phyloP scores from a whole-genome alignment of 1,284 basidiomycete genomes.

The Rhodotorula sp. region DNA sequence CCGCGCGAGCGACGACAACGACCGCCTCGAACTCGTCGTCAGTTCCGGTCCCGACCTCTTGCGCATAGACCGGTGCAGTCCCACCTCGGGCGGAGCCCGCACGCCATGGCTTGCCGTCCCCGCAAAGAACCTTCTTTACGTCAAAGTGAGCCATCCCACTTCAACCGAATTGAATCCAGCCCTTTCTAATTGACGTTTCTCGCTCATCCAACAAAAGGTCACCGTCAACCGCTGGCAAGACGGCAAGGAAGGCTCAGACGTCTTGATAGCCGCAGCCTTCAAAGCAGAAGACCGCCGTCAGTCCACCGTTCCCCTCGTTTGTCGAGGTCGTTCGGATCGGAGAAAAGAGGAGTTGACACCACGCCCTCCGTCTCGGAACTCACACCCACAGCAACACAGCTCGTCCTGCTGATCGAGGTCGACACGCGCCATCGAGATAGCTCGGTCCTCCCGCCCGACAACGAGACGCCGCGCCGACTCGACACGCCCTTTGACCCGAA shows the following conservation, averaged over 20 bases:
- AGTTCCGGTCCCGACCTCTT: no score
- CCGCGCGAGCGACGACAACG: background rate
- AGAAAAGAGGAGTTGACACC: background rate
- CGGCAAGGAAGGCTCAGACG: background rate
- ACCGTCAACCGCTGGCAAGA: background rate
- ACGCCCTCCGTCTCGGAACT: background rate
- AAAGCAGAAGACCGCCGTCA: background rate
- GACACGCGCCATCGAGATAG: background rate
- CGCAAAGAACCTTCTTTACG: background rate
- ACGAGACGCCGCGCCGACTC: background rate
- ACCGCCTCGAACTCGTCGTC: background rate
- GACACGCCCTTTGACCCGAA: background rate
- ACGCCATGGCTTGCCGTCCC: background rate
- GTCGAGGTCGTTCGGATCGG: no score
- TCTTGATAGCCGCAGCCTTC: background rate
- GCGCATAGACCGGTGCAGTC: background rate
- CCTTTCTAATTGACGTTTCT: background rate
- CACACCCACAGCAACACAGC: background rate
- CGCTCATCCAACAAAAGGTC: background rate
- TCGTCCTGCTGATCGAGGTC: background rate
- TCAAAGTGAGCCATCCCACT: background rate
- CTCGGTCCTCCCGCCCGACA: no score
- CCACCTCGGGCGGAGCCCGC: background rate
- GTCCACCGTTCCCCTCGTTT: background rate
- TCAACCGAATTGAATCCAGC: background rate